Percentiles rank a stretch among this genome's conserved stretches.
Conservation (phyloP, 1,139 yeast species). For the Tardiomyces blankii region DNA sequence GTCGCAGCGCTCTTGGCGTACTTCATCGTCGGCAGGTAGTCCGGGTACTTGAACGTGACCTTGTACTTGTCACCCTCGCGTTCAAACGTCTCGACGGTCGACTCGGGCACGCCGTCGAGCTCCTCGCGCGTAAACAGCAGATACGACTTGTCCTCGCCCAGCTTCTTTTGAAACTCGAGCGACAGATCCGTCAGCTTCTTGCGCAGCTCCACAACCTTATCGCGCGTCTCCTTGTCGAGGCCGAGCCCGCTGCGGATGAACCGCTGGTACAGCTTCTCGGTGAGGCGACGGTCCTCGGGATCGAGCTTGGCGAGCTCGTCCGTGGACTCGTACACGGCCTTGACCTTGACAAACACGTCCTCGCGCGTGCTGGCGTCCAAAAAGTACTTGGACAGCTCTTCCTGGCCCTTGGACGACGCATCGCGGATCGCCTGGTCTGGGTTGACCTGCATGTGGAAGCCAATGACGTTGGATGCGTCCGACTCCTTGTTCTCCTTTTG, state of each 20-base stretch:
- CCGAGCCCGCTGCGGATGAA: conserved; percentile 61
- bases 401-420: conserved; percentile 56
- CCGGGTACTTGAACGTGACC: conserved; percentile 76
- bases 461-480: conserved; percentile 37
- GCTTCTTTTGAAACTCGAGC: conserved; percentile 48
- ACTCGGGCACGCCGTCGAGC: conserved; percentile 63
- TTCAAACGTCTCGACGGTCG: conserved; percentile 48
- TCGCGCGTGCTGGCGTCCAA: conserved; percentile 58
- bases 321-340: conserved; percentile 36
- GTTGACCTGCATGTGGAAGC: conserved; percentile 64
- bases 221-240: conserved; percentile 43
- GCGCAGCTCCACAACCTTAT: conserved; percentile 44
- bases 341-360: conserved; percentile 53
- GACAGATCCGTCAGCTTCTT: conserved; percentile 48
- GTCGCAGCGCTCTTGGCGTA: conserved; percentile 54
- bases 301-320: conserved; percentile 26
- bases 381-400: conserved; percentile 40
- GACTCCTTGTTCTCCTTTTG: conserved; percentile 37
- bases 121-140: conserved; percentile 51
- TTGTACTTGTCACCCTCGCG: conserved; percentile 38
- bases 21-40: conserved; percentile 62
- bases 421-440: conserved; percentile 51
- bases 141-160: conserved; percentile 61
- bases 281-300: conserved; percentile 44
- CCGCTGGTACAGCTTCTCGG: conserved; percentile 44